Conservation (phyloP, 164 flowering plant genomes). For the Litsea cubeba region DNA sequence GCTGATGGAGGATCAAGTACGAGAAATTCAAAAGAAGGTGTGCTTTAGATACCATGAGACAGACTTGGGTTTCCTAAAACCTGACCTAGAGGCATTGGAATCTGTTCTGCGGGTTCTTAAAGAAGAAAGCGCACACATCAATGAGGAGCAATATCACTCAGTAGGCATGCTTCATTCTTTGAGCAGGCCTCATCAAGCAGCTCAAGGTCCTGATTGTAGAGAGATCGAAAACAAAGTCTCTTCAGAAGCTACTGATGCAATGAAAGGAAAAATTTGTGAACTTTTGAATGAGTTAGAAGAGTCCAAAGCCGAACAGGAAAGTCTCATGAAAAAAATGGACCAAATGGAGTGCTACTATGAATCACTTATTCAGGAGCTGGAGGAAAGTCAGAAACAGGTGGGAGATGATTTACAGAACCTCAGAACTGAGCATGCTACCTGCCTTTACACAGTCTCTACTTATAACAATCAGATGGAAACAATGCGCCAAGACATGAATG, state of each 20-base stretch:
- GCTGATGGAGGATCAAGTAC: constrained; percentile 51
- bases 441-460: constrained; percentile 61
- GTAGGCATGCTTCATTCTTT: constrained; percentile 37
- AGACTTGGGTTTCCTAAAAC: constrained; percentile 35
- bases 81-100: constrained; percentile 51
- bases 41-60: constrained; percentile 35
- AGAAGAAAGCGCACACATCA: constrained; percentile 20
- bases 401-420: constrained; percentile 77
- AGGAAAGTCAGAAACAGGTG: constrained; percentile 87
- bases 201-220: background rate
- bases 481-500: constrained; percentile 56
- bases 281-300: constrained; percentile 75
- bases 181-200: constrained; percentile 23
- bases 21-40: constrained; percentile 50
- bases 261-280: constrained; percentile 49
- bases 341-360: constrained; percentile 98
- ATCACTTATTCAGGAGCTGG: constrained; percentile 88
- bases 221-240: constrained; percentile 15
- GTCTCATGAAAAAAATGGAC: constrained; percentile 66
- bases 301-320: constrained; percentile 65
- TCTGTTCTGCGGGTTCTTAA: constrained; percentile 45
- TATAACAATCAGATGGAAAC: constrained; percentile 68
- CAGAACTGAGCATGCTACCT: constrained; percentile 73
- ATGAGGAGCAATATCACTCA: constrained; percentile 38
- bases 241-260: constrained; percentile 24